Evolutionary conservation across 306 rosid genomes (phyloP).

Genomic region (barrel medic (Medicago truncatula)): MtrunA17r5.0-ANR NC_053044.1:55145001-55145500

Average conservation of each 20-base stretch:
- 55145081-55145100: slow-evolving; percentile 88
- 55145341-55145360: too few relatives aligned
- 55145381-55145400: too few relatives aligned
- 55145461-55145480: too few relatives aligned
- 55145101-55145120: slow-evolving; percentile 93
- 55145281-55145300: too few relatives aligned
- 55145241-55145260: slow-evolving; percentile 9
- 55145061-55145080: slow-evolving; percentile 78
- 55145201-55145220: background rate
- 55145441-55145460: too few relatives aligned
- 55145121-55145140: slow-evolving; percentile 1
- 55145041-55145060: slow-evolving; percentile 78
- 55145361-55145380: too few relatives aligned
- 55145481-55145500: too few relatives aligned
- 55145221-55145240: background rate
- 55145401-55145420: too few relatives aligned
- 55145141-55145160: background rate
- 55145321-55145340: too few relatives aligned
- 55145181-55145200: slow-evolving; percentile 2
- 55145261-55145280: background rate
- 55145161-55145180: background rate
- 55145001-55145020: slow-evolving; percentile 94
- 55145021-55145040: slow-evolving; percentile 98
- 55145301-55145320: too few relatives aligned
- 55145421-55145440: too few relatives aligned